Base-by-base conservation (phyloP, 441 rosid genomes). In the Pelargonium australe region DNA sequence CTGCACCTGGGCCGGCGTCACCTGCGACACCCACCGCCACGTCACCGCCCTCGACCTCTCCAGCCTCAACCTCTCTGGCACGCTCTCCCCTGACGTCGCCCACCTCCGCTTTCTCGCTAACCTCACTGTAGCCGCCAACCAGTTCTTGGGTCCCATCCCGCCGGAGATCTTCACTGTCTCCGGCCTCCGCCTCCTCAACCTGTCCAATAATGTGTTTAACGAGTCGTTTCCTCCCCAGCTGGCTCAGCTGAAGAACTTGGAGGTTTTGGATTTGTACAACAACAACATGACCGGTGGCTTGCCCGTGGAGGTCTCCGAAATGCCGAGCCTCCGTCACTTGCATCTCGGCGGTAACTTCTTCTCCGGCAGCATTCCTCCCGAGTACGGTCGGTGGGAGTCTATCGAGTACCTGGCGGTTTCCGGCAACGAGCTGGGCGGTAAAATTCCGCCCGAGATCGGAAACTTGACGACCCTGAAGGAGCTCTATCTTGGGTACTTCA, bases 301-400 rank as follows among this genome's bases (percentile, higher is more conserved):
- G 23, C 97, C 96, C n/a, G 20, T 87, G 28, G 78, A 86, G 71
- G 95, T 85, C 67, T 73, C 90, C 16, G 84, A 82, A 44, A 77
- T 93, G 69, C 74, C 88, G n/a, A 81, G 77, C 64, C 84, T 94
- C 75, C 91, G 84, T 0, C 96, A 89, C 68, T 77, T 94, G 2
- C 99, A 94, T 69, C 91, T 94, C 64, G 99, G 99, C 0, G 99
- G 97, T 0, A 94, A 94, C 90, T 94, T 79, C 70, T 94, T 91
- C 78, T 6, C 73, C 55, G 97, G 97, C 7, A 69, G 31, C 64
- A 88, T 91, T 75, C 97, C 96, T 0, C 47, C 86, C 0, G 88
- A 84, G 68, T 94, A 88, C 71, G 96, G 97, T 64, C 65, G 69
- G 11, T 91, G 94, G 92, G 84, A 80, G 68, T 78, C 68, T 51